phyloP scores from a whole-genome alignment of 2,329 filamentous ascomycete species.

The Apiospora rasikravindrae region DNA sequence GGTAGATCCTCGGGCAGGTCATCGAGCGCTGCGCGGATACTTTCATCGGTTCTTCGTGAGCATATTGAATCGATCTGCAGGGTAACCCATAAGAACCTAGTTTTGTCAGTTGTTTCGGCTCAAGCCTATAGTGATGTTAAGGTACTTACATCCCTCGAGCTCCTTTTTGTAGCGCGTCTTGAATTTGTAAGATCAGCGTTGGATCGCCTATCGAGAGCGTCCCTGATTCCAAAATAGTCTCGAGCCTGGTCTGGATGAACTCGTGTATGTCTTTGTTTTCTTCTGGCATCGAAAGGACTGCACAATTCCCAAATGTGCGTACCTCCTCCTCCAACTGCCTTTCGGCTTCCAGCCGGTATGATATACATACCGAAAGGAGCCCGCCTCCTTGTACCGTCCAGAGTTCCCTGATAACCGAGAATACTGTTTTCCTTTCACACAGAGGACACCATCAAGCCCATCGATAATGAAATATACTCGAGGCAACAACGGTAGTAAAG shows the following conservation, averaged over 20 bases:
- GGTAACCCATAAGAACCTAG: conserved; percentile 29
- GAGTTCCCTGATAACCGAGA: background rate
- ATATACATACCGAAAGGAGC: conserved; percentile 25
- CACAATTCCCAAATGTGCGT: no score
- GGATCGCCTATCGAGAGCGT: no score
- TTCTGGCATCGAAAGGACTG: no score
- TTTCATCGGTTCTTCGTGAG: conserved; percentile 29
- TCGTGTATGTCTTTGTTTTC: no score
- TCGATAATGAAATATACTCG: background rate
- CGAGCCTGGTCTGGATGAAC: no score
- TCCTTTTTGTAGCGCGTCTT: no score
- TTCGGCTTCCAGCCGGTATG: conserved; percentile 25
- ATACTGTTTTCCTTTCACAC: background rate
- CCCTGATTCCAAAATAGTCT: no score
- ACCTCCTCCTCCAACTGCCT: conserved; percentile 30
- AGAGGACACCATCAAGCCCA: background rate
- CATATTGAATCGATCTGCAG: conserved; percentile 44
- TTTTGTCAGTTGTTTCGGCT: no score
- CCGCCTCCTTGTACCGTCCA: background rate
- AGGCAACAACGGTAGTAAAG: background rate
- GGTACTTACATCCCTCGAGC: no score
- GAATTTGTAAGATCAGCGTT: no score
- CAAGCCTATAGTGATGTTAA: no score
- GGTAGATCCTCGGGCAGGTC: conserved; percentile 39
- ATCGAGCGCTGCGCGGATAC: conserved; percentile 38